Base-by-base conservation (phyloP, 495 filamentous ascomycete species). In the Penicillium daleae region DNA sequence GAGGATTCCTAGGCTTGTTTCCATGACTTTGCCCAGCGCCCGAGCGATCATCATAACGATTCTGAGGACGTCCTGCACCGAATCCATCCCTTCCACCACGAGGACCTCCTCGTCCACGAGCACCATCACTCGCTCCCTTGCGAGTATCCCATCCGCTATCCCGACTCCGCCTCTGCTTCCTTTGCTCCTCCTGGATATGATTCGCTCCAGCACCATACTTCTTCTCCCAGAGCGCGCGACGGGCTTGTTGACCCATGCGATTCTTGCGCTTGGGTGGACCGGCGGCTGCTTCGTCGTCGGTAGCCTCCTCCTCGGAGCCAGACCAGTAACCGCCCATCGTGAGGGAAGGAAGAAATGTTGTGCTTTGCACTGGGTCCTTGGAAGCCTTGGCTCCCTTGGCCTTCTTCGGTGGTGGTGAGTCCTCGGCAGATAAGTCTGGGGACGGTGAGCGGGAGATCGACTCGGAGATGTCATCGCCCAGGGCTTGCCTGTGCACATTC, bases 271-370 rank as follows among this genome's bases (percentile, higher is more conserved):
- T 70, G 0, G 80, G 80, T 40, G 62, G 67, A 6, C 69, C 78
- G 13, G 73, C 69, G 31, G 39, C 59, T 32, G 74, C 66, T 46
- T 78, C 75, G 19, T 77, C 65, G 17, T 80, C 74, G 24, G 82
- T 79, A 15, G 77, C 68, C 55, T 88, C 88, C 54, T 88, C 88
- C 64, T 93, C 92, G 4, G 91, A 93, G 65, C 92, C 95, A 19
- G 94, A 97, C 75, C 90, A 89, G 78, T 99, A 99, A 49, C 92
- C 93, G 19, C 89, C 90, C 83, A 94, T 90, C 60, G 80, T 85
- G 3, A 99, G 83, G 6, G 91, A 89, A 2, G 95, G 96, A 4
- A 99, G 83, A 81, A 97, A 97, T 2, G 86, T 90, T 0, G 92
- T 89, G 8, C 87, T 88, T 57, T 79, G 83, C 19, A 77, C 69